Base-by-base conservation (phyloP, 2,329 filamentous ascomycete species). In the Venturia aucupariae region DNA sequence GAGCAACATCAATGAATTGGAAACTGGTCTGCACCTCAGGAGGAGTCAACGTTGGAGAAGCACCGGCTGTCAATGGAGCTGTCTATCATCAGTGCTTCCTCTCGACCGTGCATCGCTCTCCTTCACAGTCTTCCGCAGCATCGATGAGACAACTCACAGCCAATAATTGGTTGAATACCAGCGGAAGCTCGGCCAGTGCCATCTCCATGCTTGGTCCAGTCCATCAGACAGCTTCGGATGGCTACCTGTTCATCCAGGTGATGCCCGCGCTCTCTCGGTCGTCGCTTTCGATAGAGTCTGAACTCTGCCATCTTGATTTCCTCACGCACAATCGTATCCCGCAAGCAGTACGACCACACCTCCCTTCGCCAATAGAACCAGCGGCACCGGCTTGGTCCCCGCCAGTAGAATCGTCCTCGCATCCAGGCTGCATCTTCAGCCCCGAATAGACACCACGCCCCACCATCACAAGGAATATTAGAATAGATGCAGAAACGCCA, bases 381-480 rank as follows among this genome's bases (percentile, higher is more conserved):
- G 17, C 30, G 51, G 27, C 51, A 32, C 51, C 27, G 51, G 51
- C 51, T 35, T 57, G 30, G 27, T 19, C 30, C n/a, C 51, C 51
- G 51, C 51, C 51, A 35, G 51, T 57, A 57, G 51, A 32, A 57
- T 57, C 27, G 8, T 57, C 51, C 19, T 57, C 51, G 51, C 51
- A 35, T 35, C 51, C 51, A 57, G 51, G 27, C n/a, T 35, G 51
- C 51, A 57, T 35, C 51, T 35, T n/a, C 27, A 57, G 51, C 51
- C 15, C 30, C 30, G 30, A n/a, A 35, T 24, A n/a, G n/a, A n/a
- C n/a, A 19, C 30, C 22, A n/a, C 51, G 51, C 30, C 6, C 51
- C 51, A 57, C 30, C 51, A 57, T 57, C 51, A 57, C 51, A 57
- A 57, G 51, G 51, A 57, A 57, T 57, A n/a, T 57, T 35, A 35